A percentile compares a stretch with the other conserved stretches of the same genome.
phyloP scores from a whole-genome alignment of 371 early-diverging fungal species.

The Mucor ambiguus region DNA sequence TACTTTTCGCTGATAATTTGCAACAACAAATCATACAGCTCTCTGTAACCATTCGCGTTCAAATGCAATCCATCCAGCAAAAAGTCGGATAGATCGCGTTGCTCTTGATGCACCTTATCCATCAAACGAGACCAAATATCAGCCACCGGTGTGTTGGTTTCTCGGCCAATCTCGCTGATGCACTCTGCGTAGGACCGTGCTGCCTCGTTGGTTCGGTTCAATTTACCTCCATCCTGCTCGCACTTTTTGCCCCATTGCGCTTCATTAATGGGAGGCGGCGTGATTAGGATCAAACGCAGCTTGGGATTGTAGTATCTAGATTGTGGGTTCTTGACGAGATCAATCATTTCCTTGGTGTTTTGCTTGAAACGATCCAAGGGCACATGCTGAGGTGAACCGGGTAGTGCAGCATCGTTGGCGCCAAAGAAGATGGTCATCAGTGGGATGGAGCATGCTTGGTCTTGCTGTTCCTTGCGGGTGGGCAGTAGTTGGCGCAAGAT shows the following conservation, averaged over 20 bases:
- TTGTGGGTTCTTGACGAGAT: constrained; percentile 46
- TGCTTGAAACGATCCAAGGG: constrained; percentile 59
- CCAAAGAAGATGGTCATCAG: constrained; percentile 82
- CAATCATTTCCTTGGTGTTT: constrained; percentile 64
- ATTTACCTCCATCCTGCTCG: constrained; percentile 30
- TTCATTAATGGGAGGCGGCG: constrained; percentile 78
- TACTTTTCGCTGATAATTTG: constrained; percentile 32
- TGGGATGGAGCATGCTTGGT: constrained; percentile 39
- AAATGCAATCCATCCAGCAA: constrained; percentile 75
- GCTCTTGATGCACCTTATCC: constrained; percentile 17
- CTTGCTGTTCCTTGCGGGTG: constrained; percentile 33
- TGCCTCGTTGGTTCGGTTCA: constrained; percentile 51
- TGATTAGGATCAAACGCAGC: constrained; percentile 67
- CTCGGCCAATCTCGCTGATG: constrained; percentile 51
- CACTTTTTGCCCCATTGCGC: constrained; percentile 51
- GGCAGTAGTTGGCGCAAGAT: constrained; percentile 63
- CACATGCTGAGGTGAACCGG: constrained; percentile 64
- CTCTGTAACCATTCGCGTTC: constrained; percentile 55
- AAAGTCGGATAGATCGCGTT: constrained; percentile 35
- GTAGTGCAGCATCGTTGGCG: constrained; percentile 79
- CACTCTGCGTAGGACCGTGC: constrained; percentile 64
- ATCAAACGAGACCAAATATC: constrained; percentile 67
- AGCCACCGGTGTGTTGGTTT: constrained; percentile 44
- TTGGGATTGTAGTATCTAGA: constrained; percentile 60
- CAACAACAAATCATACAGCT: constrained; percentile 33